Base-by-base conservation (phyloP, 192 early-diverging fungal genomes). In the Allomyces javanicus region DNA sequence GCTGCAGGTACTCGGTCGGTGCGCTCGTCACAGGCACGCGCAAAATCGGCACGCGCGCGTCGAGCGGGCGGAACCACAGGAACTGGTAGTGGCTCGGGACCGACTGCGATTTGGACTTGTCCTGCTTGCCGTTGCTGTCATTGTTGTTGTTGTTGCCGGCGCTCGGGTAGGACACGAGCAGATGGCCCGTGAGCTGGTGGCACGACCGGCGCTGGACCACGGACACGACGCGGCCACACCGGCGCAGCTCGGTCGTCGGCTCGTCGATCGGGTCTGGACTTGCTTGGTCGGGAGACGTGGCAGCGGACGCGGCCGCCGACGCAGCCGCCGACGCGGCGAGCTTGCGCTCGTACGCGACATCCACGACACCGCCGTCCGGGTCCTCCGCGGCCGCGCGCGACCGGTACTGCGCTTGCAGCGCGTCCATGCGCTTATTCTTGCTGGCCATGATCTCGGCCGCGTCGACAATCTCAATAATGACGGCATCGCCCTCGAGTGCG, bases 401-500 rank as follows among this genome's bases (percentile, higher is more conserved):
- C 67, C 77, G 74, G 43, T 78, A 78, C 45, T 73, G 71, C 10
- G 77, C 76, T 40, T 82, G 76, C 67, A 82, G 83, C 12, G 77
- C 73, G 66, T 83, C 81, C 70, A 74, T 74, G 24, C 81, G 79
- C 63, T 81, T 77, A 62, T 75, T 66, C 71, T 84, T 75, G 64
- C 83, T 83, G 10, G 67, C 62, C 64, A 81, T 67, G 62, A 83
- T 71, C 70, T 89, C 87, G 24, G 81, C 79, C 0, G 84, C 83
- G 66, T 84, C 81, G 43, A 93, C 72, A 27, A 92, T 64, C 66
- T 81, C 72, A 4, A 93, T 75, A n/a, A 83, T 83, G 22, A 93
- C 91, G 5, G 85, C 74, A 71, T 93, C 91, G 5, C 89, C 90
- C 64, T 93, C 89, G 5, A 93, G 70, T 6, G 90, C 87, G 50